Evolutionary conservation across 179 eudicot species (phyloP).

Genomic region (Beta corolliflora): DNA sequence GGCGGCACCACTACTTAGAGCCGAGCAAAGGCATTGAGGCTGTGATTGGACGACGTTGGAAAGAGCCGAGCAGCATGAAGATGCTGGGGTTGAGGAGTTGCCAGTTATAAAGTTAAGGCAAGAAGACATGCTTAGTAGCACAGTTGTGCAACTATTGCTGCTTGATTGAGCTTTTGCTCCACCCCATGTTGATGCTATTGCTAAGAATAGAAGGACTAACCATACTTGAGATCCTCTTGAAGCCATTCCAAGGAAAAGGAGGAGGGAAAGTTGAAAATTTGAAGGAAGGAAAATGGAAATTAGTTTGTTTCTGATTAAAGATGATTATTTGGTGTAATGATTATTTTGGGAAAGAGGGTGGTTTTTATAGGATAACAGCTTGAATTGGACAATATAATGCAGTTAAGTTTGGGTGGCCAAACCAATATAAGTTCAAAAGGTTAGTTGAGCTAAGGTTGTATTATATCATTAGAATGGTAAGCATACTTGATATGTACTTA

Average conservation of each 20-base stretch:
- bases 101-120: constrained; percentile 69
- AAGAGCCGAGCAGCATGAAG: constrained; percentile 65
- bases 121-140: constrained; percentile 63
- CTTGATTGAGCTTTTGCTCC: constrained; percentile 42
- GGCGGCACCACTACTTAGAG: constrained; percentile 47
- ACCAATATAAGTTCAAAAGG: constrained; percentile 25
- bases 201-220: constrained; percentile 21
- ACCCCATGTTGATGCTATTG: constrained; percentile 29
- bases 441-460: constrained; percentile 25
- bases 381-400: constrained; percentile 22
- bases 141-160: constrained; percentile 47
- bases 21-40: constrained; percentile 68
- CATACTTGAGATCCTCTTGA: constrained; percentile 7
- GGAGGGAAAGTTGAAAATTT: not conserved
- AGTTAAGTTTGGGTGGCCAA: constrained; percentile 43
- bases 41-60: constrained; percentile 63
- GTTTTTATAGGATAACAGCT: constrained; percentile 20
- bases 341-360: constrained; percentile 11
- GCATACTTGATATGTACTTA: not conserved
- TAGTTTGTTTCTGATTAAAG: not conserved
- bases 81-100: constrained; percentile 47
- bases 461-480: not conserved
- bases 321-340: constrained; percentile 1
- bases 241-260: constrained; percentile 24
- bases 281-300: constrained; percentile 16